Evolutionary conservation across 305 asterid species (phyloP).

Genomic region (Fraxinus sp.): DNA sequence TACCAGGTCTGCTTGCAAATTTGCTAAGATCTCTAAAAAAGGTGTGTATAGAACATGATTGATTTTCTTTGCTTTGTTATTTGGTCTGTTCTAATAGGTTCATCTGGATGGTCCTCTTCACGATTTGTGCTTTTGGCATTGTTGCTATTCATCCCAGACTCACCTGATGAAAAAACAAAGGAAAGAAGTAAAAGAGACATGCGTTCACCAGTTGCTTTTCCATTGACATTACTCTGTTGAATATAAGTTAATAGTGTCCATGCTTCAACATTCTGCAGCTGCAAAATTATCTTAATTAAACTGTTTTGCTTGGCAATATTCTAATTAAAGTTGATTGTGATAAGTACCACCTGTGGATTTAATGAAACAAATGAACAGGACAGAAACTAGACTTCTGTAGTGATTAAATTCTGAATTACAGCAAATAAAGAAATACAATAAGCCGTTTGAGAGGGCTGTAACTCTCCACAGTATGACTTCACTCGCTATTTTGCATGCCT

Average conservation of each 20-base stretch:
- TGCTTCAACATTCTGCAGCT: constrained; percentile 22
- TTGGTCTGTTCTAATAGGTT: constrained; percentile 6
- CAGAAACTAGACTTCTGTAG: too few species aligned
- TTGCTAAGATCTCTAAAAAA: constrained; percentile 59
- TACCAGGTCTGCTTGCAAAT: constrained; percentile 62
- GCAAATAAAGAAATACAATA: too few species aligned
- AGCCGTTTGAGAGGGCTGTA: too few species aligned
- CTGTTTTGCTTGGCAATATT: neutral
- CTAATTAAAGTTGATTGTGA: constrained; percentile 18
- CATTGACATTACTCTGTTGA: neutral
- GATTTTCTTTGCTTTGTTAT: neutral
- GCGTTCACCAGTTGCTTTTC: neutral
- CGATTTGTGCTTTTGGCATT: neutral
- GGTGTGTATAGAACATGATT: constrained; percentile 34
- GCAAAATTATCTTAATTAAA: neutral
- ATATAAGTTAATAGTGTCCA: neutral
- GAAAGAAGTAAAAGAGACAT: neutral
- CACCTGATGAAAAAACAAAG: neutral
- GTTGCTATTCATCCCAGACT: neutral
- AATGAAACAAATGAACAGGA: too few species aligned
- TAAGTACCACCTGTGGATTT: too few species aligned
- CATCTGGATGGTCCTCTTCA: neutral
- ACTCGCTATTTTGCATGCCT: too few species aligned
- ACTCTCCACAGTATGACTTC: too few species aligned
- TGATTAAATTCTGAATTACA: too few species aligned